Conservation (phyloP, 2,329 filamentous ascomycete species). For the Parascedosporium putredinis region DNA sequence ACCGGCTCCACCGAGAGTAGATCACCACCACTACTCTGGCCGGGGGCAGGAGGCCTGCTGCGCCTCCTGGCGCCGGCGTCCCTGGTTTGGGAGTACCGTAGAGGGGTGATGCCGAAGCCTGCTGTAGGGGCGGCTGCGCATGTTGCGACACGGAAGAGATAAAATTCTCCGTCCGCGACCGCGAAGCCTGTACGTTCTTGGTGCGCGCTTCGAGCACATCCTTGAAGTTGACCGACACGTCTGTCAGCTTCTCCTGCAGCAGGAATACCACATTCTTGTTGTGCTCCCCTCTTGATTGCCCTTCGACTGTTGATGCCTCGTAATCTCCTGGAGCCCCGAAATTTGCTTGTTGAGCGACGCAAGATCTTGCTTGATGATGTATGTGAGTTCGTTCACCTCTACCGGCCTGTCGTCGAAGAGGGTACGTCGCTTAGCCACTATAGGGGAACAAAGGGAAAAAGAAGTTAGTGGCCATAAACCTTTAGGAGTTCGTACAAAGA, state of each 20-base stretch:
- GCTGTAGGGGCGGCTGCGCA: constrained; percentile 55
- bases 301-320: constrained; percentile 64
- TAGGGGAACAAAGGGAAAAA: too few relatives aligned
- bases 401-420: constrained; percentile 94
- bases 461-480: too few relatives aligned
- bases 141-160: constrained; percentile 80
- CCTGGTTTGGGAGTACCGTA: constrained; percentile 69
- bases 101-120: constrained; percentile 66
- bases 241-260: constrained; percentile 81
- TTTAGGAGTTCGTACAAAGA: too few relatives aligned
- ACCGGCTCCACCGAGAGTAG: constrained; percentile 71
- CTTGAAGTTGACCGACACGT: constrained; percentile 93
- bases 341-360: constrained; percentile 79
- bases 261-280: constrained; percentile 95
- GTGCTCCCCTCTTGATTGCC: constrained; percentile 84
- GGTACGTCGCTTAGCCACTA: constrained; percentile 89
- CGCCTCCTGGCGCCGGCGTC: constrained; percentile 61
- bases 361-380: constrained; percentile 95
- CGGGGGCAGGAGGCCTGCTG: too few relatives aligned
- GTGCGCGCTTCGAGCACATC: constrained; percentile 92
- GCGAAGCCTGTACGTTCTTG: constrained; percentile 93
- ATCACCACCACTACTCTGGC: constrained; percentile 60
- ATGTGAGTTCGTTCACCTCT: constrained; percentile 94
- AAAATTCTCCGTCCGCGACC: constrained; percentile 91
- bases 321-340: constrained; percentile 66